phyloP scores from a whole-genome alignment of 352 stramenopile species.

The Phytophthora agathidicida region DNA sequence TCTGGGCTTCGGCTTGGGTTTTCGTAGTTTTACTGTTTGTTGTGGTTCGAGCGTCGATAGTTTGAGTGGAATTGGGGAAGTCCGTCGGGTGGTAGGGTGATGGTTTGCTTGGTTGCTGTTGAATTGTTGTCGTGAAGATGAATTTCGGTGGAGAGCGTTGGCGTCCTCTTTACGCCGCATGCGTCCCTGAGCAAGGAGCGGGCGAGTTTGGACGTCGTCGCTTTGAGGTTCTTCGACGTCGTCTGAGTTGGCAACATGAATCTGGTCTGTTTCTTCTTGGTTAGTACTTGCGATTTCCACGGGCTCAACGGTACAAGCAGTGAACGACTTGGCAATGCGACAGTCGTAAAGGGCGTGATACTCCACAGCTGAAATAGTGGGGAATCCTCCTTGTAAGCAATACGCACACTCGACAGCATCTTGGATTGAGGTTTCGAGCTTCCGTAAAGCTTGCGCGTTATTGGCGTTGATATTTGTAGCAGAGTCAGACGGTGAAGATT shows the following conservation, averaged over 20 bases:
- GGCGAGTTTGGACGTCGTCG: not conserved
- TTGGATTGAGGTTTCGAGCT: slow-evolving; percentile 1
- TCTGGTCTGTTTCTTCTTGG: slow-evolving; percentile 16
- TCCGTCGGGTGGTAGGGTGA: not conserved
- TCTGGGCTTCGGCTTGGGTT: slow-evolving; percentile 8
- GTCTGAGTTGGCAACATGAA: not conserved
- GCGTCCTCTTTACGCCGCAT: slow-evolving; percentile 40
- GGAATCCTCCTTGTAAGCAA: slow-evolving; percentile 42
- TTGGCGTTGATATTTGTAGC: not conserved
- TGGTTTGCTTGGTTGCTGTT: slow-evolving; percentile 1
- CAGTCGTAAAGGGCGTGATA: slow-evolving; percentile 45
- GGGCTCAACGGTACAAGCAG: not conserved
- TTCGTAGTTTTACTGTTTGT: slow-evolving; percentile 9
- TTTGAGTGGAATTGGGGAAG: not conserved
- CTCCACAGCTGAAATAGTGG: slow-evolving; percentile 26
- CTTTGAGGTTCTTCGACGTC: not conserved
- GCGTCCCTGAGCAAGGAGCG: slow-evolving; percentile 34
- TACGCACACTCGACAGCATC: slow-evolving; percentile 47
- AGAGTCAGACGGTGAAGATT: not conserved
- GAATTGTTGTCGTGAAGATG: slow-evolving; percentile 1
- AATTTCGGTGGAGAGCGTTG: slow-evolving; percentile 7
- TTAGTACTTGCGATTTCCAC: slow-evolving; percentile 3
- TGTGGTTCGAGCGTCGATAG: not conserved
- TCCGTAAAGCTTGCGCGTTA: not conserved
- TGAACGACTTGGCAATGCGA: slow-evolving; percentile 46